These are phyloP conservation scores for Beauveria varroae DNA, from an alignment of 2,329 filamentous ascomycete genomes.

Conservation along the genomic window DNA sequence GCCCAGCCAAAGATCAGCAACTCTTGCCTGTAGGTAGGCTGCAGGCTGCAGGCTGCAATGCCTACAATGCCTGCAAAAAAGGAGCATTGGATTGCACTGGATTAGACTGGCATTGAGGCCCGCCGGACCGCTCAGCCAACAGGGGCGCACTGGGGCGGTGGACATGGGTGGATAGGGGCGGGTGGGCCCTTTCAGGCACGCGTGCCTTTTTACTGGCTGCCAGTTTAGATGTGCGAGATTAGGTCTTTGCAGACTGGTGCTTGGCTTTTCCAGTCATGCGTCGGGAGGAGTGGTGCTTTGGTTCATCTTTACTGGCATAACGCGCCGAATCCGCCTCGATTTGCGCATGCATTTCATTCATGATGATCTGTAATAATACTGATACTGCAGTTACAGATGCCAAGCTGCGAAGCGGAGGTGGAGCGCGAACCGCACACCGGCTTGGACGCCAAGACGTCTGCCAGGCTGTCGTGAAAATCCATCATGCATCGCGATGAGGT, in stretches of 20 bases:
- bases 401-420: too few species aligned
- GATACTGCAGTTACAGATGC: too few species aligned
- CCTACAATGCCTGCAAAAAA: neutral
- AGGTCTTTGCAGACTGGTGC: too few species aligned
- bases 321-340: too few species aligned
- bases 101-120: neutral
- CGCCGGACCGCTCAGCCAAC: neutral
- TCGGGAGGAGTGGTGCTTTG: too few species aligned
- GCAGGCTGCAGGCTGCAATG: neutral
- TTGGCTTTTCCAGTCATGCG: too few species aligned
- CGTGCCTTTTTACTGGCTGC: neutral
- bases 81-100: too few species aligned
- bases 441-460: neutral
- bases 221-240: neutral
- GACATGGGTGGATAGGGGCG: conserved; percentile 1
- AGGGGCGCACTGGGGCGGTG: neutral
- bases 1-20: too few species aligned
- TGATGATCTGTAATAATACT: too few species aligned
- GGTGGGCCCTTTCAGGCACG: neutral
- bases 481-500: neutral
- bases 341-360: too few species aligned
- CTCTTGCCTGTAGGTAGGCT: too few species aligned
- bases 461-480: neutral
- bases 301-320: neutral
- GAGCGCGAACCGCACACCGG: neutral